A percentile compares a stretch with the other conserved stretches of the same genome.
phyloP scores from a whole-genome alignment of 139 green algal genomes.

The Eudorina sp. region DNA sequence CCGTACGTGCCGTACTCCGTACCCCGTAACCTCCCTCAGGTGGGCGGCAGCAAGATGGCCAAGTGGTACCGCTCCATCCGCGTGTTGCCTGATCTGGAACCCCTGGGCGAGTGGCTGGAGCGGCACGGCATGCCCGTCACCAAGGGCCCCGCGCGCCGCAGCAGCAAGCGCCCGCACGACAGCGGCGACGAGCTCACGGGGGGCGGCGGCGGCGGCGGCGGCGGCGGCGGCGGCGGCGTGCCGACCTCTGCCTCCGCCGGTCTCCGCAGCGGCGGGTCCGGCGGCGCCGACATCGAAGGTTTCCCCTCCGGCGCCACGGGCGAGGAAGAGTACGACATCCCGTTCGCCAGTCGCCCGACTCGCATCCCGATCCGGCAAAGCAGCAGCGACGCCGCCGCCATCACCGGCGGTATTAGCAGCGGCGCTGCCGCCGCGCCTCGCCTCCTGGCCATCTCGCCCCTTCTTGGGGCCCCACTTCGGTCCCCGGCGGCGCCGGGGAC shows the following conservation, averaged over 20 bases:
- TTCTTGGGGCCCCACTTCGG: neutral
- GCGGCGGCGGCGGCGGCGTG: no score
- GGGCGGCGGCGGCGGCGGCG: neutral
- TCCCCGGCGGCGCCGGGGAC: neutral
- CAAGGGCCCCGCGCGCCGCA: slow-evolving; percentile 30
- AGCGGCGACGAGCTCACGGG: neutral
- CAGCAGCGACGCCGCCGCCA: neutral
- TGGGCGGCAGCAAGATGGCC: slow-evolving; percentile 12
- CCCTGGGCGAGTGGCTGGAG: slow-evolving; percentile 45
- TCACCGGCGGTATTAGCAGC: neutral
- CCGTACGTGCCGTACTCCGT: no score
- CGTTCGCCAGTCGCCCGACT: neutral
- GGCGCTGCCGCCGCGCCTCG: no score
- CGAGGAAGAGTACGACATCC: neutral
- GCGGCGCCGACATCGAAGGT: neutral
- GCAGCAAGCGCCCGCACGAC: neutral
- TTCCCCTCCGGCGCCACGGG: neutral
- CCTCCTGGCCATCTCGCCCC: neutral
- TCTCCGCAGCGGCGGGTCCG: neutral
- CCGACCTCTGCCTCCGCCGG: no score
- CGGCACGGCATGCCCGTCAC: slow-evolving; percentile 12
- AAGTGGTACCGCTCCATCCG: slow-evolving; percentile 51
- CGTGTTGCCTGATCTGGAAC: slow-evolving; percentile 35
- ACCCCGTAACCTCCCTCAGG: neutral
- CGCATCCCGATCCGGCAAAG: neutral